phyloP scores from a whole-genome alignment of 1,139 yeast genomes.

The Saccharomyces hybrid region DNA sequence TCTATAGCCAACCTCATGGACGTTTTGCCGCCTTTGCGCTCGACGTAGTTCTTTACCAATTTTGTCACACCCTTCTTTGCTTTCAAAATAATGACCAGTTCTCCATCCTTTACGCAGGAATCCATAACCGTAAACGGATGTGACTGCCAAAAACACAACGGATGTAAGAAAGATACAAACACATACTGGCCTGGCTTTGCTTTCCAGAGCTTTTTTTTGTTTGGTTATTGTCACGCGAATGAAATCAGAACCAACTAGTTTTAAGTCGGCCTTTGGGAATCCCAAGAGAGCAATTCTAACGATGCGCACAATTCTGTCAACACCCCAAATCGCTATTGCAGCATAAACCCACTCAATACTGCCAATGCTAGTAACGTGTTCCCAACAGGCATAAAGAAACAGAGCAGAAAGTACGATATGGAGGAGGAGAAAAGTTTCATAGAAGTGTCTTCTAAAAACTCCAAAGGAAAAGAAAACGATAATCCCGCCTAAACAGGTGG shows the following conservation, averaged over 20 bases:
- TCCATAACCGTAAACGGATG: slow-evolving; percentile 60
- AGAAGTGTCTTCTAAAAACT: slow-evolving; percentile 45
- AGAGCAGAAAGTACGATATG: slow-evolving; percentile 55
- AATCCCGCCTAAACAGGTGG: slow-evolving; percentile 31
- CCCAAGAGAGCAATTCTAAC: slow-evolving; percentile 42
- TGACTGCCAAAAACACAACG: slow-evolving; percentile 54
- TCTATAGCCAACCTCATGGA: slow-evolving; percentile 41
- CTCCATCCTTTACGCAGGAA: slow-evolving; percentile 21
- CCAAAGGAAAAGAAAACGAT: slow-evolving; percentile 38
- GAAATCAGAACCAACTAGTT: slow-evolving; percentile 40
- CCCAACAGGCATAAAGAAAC: slow-evolving; percentile 53
- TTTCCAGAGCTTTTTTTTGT: slow-evolving; percentile 28
- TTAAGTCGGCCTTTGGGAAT: slow-evolving; percentile 41
- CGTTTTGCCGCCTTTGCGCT: slow-evolving; percentile 15
- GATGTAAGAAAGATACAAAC: slow-evolving; percentile 23
- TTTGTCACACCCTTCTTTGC: slow-evolving; percentile 42
- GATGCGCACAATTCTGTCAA: slow-evolving; percentile 50
- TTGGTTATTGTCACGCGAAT: slow-evolving; percentile 32
- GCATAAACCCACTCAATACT: slow-evolving; percentile 44
- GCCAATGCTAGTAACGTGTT: slow-evolving; percentile 43
- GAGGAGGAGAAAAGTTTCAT: slow-evolving; percentile 53
- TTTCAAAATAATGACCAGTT: slow-evolving; percentile 40
- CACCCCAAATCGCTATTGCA: slow-evolving; percentile 54
- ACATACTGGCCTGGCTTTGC: slow-evolving; percentile 29
- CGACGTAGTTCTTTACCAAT: slow-evolving; percentile 30